phyloP scores from a whole-genome alignment of 805 yeast genomes.

The Maudiozyma bulderi region DNA sequence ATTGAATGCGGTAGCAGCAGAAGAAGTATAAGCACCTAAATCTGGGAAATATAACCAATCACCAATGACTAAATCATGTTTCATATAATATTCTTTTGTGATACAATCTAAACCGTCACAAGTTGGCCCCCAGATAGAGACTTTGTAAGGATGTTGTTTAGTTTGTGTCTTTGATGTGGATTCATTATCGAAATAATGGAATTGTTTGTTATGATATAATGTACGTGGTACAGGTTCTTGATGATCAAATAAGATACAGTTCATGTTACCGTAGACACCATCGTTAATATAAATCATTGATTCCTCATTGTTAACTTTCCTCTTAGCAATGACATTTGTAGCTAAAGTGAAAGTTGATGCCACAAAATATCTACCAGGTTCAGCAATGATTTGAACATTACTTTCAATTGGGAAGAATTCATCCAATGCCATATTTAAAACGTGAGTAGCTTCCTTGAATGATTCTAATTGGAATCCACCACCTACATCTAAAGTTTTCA shows the following conservation, averaged over 20 bases:
- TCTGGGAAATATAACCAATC: constrained; percentile 85
- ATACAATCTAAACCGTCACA: constrained; percentile 94
- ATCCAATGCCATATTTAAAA: constrained; percentile 47
- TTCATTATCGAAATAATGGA: constrained; percentile 32
- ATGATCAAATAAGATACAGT: constrained; percentile 88
- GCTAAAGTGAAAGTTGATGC: constrained; percentile 81
- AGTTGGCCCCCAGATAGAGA: constrained; percentile 95
- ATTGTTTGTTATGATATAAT: constrained; percentile 44
- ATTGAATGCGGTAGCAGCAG: constrained; percentile 88
- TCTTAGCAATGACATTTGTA: constrained; percentile 74
- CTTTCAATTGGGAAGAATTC: constrained; percentile 44
- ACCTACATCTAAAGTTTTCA: constrained; percentile 72
- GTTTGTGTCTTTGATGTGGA: constrained; percentile 11
- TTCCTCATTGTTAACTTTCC: constrained; percentile 34
- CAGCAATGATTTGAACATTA: constrained; percentile 60
- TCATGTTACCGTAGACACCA: constrained; percentile 92
- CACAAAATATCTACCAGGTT: constrained; percentile 87
- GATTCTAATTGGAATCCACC: constrained; percentile 76
- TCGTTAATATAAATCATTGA: constrained; percentile 85
- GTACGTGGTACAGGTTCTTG: constrained; percentile 67
- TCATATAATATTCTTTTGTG: constrained; percentile 40
- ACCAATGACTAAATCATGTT: constrained; percentile 61
- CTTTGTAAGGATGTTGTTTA: constrained; percentile 27
- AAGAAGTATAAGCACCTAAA: constrained; percentile 85
- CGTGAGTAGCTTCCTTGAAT: constrained; percentile 49